These are phyloP conservation scores for Kodamaea sagamina DNA, from an alignment of 805 yeast species.

Conservation along the genomic window DNA sequence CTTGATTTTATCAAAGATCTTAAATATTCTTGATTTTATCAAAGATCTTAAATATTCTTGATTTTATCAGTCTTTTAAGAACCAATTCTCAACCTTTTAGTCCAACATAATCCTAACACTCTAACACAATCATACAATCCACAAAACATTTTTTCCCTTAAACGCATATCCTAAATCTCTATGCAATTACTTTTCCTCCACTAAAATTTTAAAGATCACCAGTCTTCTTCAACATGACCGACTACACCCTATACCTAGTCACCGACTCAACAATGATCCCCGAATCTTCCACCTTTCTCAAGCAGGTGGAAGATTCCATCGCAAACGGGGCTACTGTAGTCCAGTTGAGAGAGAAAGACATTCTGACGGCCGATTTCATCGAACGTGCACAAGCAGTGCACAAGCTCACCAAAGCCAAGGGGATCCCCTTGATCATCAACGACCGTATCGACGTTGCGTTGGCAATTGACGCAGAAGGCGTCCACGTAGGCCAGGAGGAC, in stretches of 20 bases:
- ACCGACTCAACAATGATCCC: slow-evolving; percentile 81
- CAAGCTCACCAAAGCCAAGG: slow-evolving; percentile 54
- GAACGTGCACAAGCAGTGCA: slow-evolving; percentile 62
- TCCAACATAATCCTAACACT: no score
- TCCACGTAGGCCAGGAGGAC: slow-evolving; percentile 92
- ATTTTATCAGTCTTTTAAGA: no score
- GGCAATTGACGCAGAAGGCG: slow-evolving; percentile 87
- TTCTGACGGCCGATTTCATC: slow-evolving; percentile 69
- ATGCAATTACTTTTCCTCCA: no score
- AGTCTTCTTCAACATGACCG: slow-evolving; percentile 27
- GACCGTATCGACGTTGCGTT: slow-evolving; percentile 88
- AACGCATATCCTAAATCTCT: no score
- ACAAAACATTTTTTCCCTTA: no score
- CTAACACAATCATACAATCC: no score
- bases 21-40: no score
- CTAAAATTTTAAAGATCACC: no score
- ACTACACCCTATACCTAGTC: slow-evolving; percentile 71
- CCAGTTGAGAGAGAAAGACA: slow-evolving; percentile 78
- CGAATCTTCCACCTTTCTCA: slow-evolving; percentile 44
- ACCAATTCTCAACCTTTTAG: no score
- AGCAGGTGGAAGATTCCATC: slow-evolving; percentile 65
- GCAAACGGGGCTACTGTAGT: slow-evolving; percentile 76
- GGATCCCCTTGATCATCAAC: slow-evolving; percentile 79
- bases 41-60: no score
- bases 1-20: no score